Evolutionary conservation across 768 basidiomycete genomes (phyloP).

Genomic region (Trametes meyenii): DNA sequence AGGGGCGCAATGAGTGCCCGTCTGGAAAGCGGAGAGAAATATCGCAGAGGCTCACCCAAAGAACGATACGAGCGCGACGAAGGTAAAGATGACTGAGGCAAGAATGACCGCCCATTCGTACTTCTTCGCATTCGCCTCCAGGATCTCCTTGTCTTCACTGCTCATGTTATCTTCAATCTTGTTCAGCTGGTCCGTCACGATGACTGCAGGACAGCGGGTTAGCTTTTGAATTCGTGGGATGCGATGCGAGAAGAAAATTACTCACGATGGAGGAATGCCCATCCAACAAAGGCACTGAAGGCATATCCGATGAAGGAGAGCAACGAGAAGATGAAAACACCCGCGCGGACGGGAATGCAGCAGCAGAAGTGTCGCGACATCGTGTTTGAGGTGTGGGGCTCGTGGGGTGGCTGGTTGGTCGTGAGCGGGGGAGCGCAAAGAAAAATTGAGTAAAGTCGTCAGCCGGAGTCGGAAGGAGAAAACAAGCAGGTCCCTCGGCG

Average conservation of each 20-base stretch:
- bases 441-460: constrained; percentile 14
- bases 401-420: not conserved
- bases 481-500: constrained; percentile 8
- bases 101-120: constrained; percentile 26
- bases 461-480: constrained; percentile 3
- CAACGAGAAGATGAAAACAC: constrained; percentile 35
- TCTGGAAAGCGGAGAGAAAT: not conserved
- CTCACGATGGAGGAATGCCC: constrained; percentile 28
- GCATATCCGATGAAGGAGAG: constrained; percentile 23
- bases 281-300: constrained; percentile 8
- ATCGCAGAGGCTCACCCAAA: constrained; percentile 29
- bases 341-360: constrained; percentile 35
- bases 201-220: constrained; percentile 1
- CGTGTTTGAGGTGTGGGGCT: not conserved
- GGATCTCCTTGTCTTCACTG: not conserved
- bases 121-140: constrained; percentile 9
- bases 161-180: constrained; percentile 2
- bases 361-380: constrained; percentile 35
- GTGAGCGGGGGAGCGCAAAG: not conserved
- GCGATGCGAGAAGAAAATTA: not conserved
- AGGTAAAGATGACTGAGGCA: constrained; percentile 26
- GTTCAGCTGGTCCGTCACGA: constrained; percentile 14
- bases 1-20: not conserved
- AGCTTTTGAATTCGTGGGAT: not conserved
- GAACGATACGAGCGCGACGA: constrained; percentile 30